Evolutionary conservation across 202 grass and related monocot genomes (phyloP).

Genomic region (Hordeum pubiflorum): DNA sequence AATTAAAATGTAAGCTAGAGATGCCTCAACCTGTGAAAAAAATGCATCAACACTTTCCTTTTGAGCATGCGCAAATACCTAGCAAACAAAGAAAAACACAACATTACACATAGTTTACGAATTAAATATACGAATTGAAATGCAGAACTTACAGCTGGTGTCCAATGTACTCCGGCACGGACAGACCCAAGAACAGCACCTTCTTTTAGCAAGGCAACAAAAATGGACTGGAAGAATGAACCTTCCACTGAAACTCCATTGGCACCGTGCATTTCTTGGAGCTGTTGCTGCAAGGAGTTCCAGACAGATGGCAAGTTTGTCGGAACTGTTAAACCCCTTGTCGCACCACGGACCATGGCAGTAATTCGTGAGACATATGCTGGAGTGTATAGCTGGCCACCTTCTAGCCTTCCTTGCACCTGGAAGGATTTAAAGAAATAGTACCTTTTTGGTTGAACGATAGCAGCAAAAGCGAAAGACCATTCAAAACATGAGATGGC

Average conservation of each 20-base stretch:
- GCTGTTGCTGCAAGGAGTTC: constrained; percentile 86
- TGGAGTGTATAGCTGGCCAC: constrained; percentile 90
- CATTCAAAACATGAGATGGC: not conserved
- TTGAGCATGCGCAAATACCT: constrained; percentile 95
- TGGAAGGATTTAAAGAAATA: constrained; percentile 22
- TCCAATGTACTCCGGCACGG: constrained; percentile 86
- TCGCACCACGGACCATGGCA: constrained; percentile 85
- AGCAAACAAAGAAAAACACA: constrained; percentile 24
- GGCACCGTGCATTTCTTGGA: constrained; percentile 82
- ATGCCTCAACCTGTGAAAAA: constrained; percentile 78
- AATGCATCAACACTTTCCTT: constrained; percentile 95
- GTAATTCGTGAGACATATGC: constrained; percentile 83
- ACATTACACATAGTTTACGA: constrained; percentile 17
- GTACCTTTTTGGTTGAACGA: not conserved
- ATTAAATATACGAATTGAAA: constrained; percentile 19
- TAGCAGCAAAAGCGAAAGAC: not conserved
- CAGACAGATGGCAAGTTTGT: constrained; percentile 86
- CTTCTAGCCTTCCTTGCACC: constrained; percentile 96
- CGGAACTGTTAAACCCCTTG: constrained; percentile 79
- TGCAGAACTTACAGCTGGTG: constrained; percentile 72
- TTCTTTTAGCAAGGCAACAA: constrained; percentile 81
- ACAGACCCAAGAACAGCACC: constrained; percentile 65
- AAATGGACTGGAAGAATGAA: constrained; percentile 93
- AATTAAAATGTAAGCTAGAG: constrained; percentile 16
- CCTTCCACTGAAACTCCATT: constrained; percentile 85